Evolutionary conservation across 2,329 filamentous ascomycete genomes (phyloP).

Genomic region (Trichoderma breve): DNA sequence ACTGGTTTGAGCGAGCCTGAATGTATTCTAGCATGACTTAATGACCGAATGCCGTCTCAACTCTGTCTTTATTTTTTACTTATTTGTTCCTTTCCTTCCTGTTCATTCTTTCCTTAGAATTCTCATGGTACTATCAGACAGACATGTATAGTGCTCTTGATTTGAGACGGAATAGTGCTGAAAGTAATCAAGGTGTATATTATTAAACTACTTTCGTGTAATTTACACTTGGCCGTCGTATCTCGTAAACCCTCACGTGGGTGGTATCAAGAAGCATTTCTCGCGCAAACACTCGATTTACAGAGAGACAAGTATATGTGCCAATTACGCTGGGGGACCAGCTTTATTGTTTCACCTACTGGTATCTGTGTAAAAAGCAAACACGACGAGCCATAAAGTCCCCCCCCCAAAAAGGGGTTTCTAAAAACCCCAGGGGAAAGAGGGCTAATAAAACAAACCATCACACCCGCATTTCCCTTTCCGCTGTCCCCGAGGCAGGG

Average conservation of each 20-base stretch:
- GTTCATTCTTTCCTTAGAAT: not conserved
- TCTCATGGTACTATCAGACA: not conserved
- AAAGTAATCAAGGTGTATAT: not conserved
- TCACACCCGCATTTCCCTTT: not conserved
- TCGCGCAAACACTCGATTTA: not conserved
- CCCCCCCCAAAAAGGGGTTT: not conserved
- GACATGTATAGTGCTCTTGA: not conserved
- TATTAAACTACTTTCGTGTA: not conserved
- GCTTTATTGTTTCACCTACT: slow-evolving; percentile 28
- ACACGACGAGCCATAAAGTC: not conserved
- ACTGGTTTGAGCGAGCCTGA: not conserved
- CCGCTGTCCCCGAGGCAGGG: not conserved
- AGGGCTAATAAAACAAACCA: not conserved
- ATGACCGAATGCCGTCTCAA: not conserved
- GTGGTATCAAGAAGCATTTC: not conserved
- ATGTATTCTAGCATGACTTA: not conserved
- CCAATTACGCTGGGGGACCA: slow-evolving; percentile 11
- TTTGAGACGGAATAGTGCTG: not conserved
- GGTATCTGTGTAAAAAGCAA: slow-evolving; percentile 25
- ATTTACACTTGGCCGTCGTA: not conserved
- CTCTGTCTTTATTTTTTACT: not conserved
- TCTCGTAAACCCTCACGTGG: not conserved
- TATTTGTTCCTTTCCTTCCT: not conserved
- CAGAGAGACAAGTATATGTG: not conserved
- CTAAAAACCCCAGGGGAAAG: not conserved